These are phyloP conservation scores for Beauveria caledonica DNA, from an alignment of 2,329 filamentous ascomycete species.

Conservation along the genomic window DNA sequence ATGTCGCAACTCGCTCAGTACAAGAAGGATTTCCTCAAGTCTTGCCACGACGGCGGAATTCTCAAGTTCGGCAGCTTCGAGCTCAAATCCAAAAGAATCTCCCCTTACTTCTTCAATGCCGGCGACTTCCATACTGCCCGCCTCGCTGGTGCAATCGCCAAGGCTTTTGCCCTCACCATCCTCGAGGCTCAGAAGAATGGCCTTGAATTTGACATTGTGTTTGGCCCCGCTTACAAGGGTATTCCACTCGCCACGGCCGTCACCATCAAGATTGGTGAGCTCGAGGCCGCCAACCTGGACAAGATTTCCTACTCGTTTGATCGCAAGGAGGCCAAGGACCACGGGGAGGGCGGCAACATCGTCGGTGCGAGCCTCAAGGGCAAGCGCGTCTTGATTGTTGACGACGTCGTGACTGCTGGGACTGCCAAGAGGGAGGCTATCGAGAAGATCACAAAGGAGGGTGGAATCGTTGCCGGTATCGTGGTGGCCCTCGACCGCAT, in stretches of 20 bases:
- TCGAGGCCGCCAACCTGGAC: constrained; percentile 59
- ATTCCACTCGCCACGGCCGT: constrained; percentile 81
- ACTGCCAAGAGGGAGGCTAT: constrained; percentile 92
- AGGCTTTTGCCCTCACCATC: constrained; percentile 69
- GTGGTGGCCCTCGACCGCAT: constrained; percentile 81
- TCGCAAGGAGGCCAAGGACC: constrained; percentile 91
- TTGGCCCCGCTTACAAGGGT: constrained; percentile 94
- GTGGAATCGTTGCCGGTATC: constrained; percentile 77
- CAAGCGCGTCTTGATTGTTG: constrained; percentile 80
- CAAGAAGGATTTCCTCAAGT: constrained; percentile 65
- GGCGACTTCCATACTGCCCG: constrained; percentile 79
- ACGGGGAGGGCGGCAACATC: constrained; percentile 90
- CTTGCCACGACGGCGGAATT: constrained; percentile 59
- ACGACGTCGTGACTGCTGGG: constrained; percentile 94
- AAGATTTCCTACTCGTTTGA: constrained; percentile 81
- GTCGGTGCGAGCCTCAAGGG: constrained; percentile 80
- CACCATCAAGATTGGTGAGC: constrained; percentile 63
- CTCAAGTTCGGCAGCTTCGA: constrained; percentile 78
- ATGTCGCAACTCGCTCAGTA: constrained; percentile 45
- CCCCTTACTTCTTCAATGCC: constrained; percentile 97
- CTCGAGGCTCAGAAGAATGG: constrained; percentile 36
- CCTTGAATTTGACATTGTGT: constrained; percentile 72
- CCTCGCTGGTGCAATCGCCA: constrained; percentile 67
- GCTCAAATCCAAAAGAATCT: constrained; percentile 85
- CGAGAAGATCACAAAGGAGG: constrained; percentile 76